Base-by-base conservation (phyloP, 2,329 filamentous ascomycete genomes). In the Coniosporium tulheliwenetii region DNA sequence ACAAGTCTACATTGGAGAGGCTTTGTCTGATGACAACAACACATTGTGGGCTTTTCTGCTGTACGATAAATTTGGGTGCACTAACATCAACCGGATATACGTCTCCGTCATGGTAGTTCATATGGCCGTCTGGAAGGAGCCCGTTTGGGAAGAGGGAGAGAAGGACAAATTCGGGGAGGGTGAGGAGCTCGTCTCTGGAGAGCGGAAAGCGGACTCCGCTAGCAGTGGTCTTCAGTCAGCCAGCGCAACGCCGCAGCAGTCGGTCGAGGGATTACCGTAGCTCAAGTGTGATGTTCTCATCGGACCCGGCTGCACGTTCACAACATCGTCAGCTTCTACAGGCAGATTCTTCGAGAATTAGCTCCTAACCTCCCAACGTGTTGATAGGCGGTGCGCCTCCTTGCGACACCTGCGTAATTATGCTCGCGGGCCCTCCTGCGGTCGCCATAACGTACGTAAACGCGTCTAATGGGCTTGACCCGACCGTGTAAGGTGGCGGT, bases 381-480 rank as follows among this genome's bases (percentile, higher is more conserved):
- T 91, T 93, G 52, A 95, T 77, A 33, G 87, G 83, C 32, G 87
- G 83, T 53, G 86, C 83, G 15, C 74, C 71, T 49, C 82, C 82
- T 65, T 98, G 91, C 60, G 93, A 87, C 53, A 98, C 91, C 69
- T 98, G 91, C 64, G 91, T 98, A 67, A 98, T 93, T 59, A 98
- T 94, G 75, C 91, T 96, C 69, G 87, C 81, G 53, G 87, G 84
- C 67, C 87, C 89, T 71, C 89, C 89, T 65, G 89, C 87, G 61
- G 86, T 84, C 65, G 91, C 87, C 91, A 98, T 98, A 60, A 94
- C 77, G 75, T 93, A 98, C 53, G 82, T 80, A 58, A 98, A 98
- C 43, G 85, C 85, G 45, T 82, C 75, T 60, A 98, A 77, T 47
- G 91, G 91, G 67, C 85, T 95, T 45, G 79, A 81, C 53, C 89